Evolutionary conservation across 768 basidiomycete genomes (phyloP).

Genomic region (Leccinum aurantiacum): DNA sequence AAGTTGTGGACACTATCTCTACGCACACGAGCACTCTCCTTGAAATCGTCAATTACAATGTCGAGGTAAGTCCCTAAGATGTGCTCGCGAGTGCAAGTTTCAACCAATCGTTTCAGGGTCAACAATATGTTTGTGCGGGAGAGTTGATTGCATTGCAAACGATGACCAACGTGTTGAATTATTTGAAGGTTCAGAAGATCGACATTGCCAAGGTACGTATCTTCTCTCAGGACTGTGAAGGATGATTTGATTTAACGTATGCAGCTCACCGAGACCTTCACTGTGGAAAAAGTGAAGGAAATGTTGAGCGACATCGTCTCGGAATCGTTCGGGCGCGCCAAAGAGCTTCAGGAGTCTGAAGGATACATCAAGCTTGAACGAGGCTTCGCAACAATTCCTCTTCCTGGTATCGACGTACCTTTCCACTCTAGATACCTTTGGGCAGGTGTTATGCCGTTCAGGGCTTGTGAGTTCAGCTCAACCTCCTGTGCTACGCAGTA

Average conservation of each 20-base stretch:
- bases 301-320: constrained; percentile 93
- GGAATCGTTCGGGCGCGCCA: constrained; percentile 71
- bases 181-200: constrained; percentile 93
- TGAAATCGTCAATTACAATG: constrained; percentile 98
- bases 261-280: constrained; percentile 84
- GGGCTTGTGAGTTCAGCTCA: constrained; percentile 70
- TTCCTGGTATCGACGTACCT: constrained; percentile 97
- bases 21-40: constrained; percentile 74
- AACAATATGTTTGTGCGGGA: constrained; percentile 99
- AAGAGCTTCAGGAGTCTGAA: constrained; percentile 75
- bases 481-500: neutral
- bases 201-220: constrained; percentile 77
- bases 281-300: constrained; percentile 91
- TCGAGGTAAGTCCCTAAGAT: constrained; percentile 56
- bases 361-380: constrained; percentile 94
- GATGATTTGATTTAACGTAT: neutral
- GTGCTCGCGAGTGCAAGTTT: neutral
- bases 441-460: constrained; percentile 98
- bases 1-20: constrained; percentile 92
- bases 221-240: neutral
- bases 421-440: constrained; percentile 99
- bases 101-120: constrained; percentile 57
- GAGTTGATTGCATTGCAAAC: constrained; percentile 92
- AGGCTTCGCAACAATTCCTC: constrained; percentile 93
- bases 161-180: constrained; percentile 95